These are phyloP conservation scores for Sicyos edulis DNA, from an alignment of 306 rosid species.

Conservation along the genomic window DNA sequence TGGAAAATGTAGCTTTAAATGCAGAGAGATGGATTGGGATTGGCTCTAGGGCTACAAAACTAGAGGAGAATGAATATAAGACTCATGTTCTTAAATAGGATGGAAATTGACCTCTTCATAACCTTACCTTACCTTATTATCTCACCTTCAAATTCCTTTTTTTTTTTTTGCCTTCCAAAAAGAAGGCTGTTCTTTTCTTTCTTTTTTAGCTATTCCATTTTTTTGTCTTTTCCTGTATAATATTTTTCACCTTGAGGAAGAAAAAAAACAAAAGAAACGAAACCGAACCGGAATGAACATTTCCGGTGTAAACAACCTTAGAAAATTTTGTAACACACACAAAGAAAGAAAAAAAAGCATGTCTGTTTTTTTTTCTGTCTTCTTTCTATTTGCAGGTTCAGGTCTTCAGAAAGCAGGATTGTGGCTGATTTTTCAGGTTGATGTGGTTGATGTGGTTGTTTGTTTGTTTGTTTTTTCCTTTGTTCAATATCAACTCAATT, in stretches of 20 bases:
- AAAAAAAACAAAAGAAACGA: constrained; percentile 11
- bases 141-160: constrained; percentile 23
- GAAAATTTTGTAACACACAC: constrained; percentile 19
- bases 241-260: constrained; percentile 21
- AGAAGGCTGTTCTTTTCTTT: background rate
- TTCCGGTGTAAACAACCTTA: constrained; percentile 1
- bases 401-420: constrained; percentile 24
- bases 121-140: constrained; percentile 47
- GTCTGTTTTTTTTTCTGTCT: constrained; percentile 23
- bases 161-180: background rate
- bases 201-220: background rate
- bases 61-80: constrained; percentile 20
- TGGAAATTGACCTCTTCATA: constrained; percentile 28
- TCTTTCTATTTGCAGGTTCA: constrained; percentile 34
- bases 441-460: constrained; percentile 22
- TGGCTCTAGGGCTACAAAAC: no score
- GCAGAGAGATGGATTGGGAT: constrained; percentile 32
- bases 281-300: no score
- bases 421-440: constrained; percentile 26
- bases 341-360: background rate
- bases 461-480: constrained; percentile 12
- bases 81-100: constrained; percentile 24
- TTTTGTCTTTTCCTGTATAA: background rate
- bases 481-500: constrained; percentile 17
- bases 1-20: constrained; percentile 39